phyloP scores from a whole-genome alignment of 2,329 filamentous ascomycete genomes.

The Fusarium papillatum region DNA sequence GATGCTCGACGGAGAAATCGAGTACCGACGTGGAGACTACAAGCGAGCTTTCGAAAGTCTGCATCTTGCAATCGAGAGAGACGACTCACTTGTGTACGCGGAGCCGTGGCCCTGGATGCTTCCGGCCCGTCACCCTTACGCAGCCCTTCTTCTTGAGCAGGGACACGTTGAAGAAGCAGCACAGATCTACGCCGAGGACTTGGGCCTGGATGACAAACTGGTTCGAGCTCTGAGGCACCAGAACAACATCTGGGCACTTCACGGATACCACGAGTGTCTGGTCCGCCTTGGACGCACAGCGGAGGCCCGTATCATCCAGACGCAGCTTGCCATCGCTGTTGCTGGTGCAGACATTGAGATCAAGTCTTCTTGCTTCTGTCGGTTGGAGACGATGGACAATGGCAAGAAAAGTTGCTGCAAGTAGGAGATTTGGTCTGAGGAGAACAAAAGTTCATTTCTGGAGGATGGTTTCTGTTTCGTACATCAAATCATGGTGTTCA shows the following conservation, averaged over 20 bases:
- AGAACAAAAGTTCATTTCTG: neutral
- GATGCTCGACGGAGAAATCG: conserved; percentile 82
- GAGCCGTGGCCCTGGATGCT: conserved; percentile 89
- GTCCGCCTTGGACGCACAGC: conserved; percentile 2
- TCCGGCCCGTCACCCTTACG: conserved; percentile 78
- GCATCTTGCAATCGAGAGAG: conserved; percentile 67
- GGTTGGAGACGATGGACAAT: neutral
- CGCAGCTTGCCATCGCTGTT: neutral
- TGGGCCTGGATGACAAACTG: conserved; percentile 58
- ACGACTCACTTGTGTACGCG: conserved; percentile 76
- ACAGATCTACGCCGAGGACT: neutral
- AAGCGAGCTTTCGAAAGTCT: conserved; percentile 71
- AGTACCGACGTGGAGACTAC: conserved; percentile 74
- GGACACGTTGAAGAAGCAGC: conserved; percentile 55
- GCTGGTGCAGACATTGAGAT: conserved; percentile 3
- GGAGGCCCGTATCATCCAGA: conserved; percentile 1
- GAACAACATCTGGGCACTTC: conserved; percentile 79
- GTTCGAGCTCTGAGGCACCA: conserved; percentile 73
- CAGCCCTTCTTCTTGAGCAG: conserved; percentile 77
- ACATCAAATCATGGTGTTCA: neutral
- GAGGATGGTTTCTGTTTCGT: neutral
- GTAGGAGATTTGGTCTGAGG: neutral
- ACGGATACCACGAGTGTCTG: conserved; percentile 76
- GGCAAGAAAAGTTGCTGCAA: neutral
- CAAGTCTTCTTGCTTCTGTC: conserved; percentile 12